phyloP scores from a whole-genome alignment of 2,329 filamentous ascomycete species.

The Karstenula rhodostoma region DNA sequence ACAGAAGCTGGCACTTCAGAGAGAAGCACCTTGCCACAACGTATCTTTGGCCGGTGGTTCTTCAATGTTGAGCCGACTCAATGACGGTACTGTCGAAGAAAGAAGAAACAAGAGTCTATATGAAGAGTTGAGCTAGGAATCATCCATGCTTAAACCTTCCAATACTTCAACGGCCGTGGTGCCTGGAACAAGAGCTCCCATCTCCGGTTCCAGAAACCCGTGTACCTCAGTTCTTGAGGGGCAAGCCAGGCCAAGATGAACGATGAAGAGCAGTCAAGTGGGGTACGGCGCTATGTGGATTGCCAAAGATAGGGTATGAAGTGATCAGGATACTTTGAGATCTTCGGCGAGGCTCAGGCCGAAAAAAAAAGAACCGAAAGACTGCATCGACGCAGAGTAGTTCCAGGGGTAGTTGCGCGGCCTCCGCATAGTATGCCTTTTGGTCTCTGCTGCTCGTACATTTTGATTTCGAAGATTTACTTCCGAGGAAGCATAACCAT shows the following conservation, averaged over 20 bases:
- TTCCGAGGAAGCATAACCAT: neutral
- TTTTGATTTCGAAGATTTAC: neutral
- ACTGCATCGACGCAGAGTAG: constrained; percentile 13
- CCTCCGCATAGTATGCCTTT: constrained; percentile 6
- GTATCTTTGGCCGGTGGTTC: too few species aligned
- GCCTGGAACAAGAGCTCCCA: neutral
- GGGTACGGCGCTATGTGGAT: too few species aligned
- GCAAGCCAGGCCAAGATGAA: constrained; percentile 11
- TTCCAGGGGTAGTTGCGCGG: constrained; percentile 3
- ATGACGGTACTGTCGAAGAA: too few species aligned
- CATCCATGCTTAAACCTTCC: neutral
- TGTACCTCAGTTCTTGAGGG: constrained; percentile 1
- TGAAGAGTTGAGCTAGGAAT: too few species aligned
- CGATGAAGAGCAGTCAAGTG: constrained; percentile 6
- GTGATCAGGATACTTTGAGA: neutral
- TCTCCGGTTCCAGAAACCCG: neutral
- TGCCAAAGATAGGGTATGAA: too few species aligned
- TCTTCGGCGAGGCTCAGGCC: neutral
- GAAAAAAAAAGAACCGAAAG: neutral
- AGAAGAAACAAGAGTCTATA: too few species aligned
- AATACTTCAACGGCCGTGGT: constrained; percentile 1
- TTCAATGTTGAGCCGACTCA: too few species aligned
- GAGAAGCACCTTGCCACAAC: too few species aligned
- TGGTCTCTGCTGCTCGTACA: constrained; percentile 14
- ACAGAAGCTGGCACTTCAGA: too few species aligned